A percentile compares a stretch with the other conserved stretches of the same genome.
Conservation (phyloP, 352 stramenopile genomes). For the Globisporangium parvum region DNA sequence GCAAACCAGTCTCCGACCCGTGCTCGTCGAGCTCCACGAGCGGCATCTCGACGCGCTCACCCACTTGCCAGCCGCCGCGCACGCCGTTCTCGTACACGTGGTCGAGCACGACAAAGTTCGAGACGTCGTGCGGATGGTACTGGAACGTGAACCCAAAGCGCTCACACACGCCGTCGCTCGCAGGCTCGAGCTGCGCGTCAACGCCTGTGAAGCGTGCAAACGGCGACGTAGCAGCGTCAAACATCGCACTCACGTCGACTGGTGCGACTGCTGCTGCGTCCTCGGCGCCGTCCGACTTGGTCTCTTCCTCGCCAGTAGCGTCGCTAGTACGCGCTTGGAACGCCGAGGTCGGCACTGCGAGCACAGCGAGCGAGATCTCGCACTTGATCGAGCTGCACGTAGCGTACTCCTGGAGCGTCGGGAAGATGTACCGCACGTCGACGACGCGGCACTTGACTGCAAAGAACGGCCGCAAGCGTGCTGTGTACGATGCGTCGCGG, state of each 20-base stretch:
- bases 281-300: conserved; percentile 33
- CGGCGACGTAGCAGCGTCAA: conserved; percentile 30
- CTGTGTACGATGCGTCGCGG: conserved; percentile 40
- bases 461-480: conserved; percentile 48
- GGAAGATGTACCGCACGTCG: conserved; percentile 74
- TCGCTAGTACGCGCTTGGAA: conserved; percentile 7
- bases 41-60: conserved; percentile 70
- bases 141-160: conserved; percentile 60
- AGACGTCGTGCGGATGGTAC: conserved; percentile 74
- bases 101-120: conserved; percentile 84
- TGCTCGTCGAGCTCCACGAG: conserved; percentile 60
- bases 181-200: conserved; percentile 41
- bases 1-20: conserved; percentile 47
- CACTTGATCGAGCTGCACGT: conserved; percentile 63
- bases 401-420: conserved; percentile 44
- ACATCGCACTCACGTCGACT: conserved; percentile 10
- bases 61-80: conserved; percentile 56
- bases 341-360: conserved; percentile 45
- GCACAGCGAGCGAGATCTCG: conserved; percentile 57
- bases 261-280: conserved; percentile 17
- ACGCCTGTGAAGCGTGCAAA: conserved; percentile 73
- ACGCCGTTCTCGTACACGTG: conserved; percentile 77
- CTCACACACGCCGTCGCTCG: conserved; percentile 26
- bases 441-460: conserved; percentile 72
- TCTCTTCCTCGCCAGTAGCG: conserved; percentile 18